Evolutionary conservation across 169 alveolate genomes (phyloP).

Genomic region (Neospora caninum): DNA sequence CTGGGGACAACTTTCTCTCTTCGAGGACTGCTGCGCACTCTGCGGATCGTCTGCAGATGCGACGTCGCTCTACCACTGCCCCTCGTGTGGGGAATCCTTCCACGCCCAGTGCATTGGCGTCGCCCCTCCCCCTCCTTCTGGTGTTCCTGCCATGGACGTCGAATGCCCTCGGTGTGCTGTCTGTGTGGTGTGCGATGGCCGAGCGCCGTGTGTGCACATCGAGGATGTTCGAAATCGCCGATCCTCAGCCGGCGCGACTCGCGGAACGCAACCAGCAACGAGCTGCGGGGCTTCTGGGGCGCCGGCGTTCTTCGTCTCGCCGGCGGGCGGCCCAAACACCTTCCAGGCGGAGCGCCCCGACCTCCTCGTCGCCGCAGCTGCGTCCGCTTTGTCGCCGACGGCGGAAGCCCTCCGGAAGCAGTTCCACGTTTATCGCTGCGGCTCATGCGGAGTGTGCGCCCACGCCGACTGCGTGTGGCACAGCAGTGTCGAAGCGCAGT

Average conservation of each 20-base stretch:
- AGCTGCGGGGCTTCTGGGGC: not conserved
- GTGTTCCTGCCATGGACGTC: not conserved
- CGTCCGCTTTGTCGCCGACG: not conserved
- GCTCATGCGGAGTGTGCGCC: not conserved
- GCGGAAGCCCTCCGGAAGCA: not conserved
- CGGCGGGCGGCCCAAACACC: not conserved
- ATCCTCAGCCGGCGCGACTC: not conserved
- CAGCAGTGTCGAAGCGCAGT: not conserved
- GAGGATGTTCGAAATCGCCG: not conserved
- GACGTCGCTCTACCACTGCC: slow-evolving; percentile 43
- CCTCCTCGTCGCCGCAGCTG: not conserved
- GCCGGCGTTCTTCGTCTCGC: not conserved
- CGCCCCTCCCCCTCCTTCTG: slow-evolving; percentile 27
- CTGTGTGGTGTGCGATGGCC: not conserved
- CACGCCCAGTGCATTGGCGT: slow-evolving; percentile 43
- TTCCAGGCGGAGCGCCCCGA: not conserved
- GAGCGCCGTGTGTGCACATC: not conserved
- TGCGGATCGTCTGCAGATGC: slow-evolving; percentile 58
- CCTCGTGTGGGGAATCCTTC: slow-evolving; percentile 57
- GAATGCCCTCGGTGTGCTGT: not conserved
- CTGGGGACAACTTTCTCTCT: not conserved
- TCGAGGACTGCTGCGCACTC: slow-evolving; percentile 53
- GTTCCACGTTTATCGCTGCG: not conserved
- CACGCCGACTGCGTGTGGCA: slow-evolving; percentile 19
- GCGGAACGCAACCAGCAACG: not conserved